Evolutionary conservation across 164 flowering plant species (phyloP).

Genomic region (Magnolia sinica): DNA sequence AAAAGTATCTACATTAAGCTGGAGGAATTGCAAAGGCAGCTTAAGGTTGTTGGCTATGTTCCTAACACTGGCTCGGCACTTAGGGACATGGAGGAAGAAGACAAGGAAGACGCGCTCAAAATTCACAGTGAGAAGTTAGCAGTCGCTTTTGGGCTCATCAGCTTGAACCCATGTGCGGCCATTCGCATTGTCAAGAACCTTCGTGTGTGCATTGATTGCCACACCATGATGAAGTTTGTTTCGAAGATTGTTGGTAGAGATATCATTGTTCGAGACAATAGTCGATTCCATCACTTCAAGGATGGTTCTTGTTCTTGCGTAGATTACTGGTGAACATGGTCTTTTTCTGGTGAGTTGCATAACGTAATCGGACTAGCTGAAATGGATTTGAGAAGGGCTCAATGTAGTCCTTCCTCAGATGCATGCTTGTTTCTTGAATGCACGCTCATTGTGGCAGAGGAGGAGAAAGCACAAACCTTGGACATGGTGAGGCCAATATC

Average conservation of each 20-base stretch:
- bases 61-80: background rate
- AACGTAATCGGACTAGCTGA: background rate
- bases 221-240: slow-evolving; percentile 1
- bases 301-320: slow-evolving; percentile 4
- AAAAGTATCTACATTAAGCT: background rate
- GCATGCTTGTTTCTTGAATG: background rate
- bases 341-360: background rate
- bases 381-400: background rate
- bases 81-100: slow-evolving; percentile 7
- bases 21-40: slow-evolving; percentile 4
- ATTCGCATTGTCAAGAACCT: slow-evolving; percentile 8
- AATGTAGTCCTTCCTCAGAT: background rate
- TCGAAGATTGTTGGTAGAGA: background rate
- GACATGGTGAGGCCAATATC: background rate
- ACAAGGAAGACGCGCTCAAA: slow-evolving; percentile 7
- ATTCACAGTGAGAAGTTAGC: slow-evolving; percentile 10
- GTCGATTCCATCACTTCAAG: slow-evolving; percentile 2
- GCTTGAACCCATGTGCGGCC: background rate
- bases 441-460: background rate
- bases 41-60: background rate
- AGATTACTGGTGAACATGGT: background rate
- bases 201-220: slow-evolving; percentile 10
- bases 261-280: slow-evolving; percentile 6
- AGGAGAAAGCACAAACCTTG: background rate
- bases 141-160: background rate